A percentile compares a stretch with the other conserved stretches of the same genome.
These are phyloP conservation scores for Lactarius deliciosus DNA, from an alignment of 768 basidiomycete species.

Conservation along the genomic window DNA sequence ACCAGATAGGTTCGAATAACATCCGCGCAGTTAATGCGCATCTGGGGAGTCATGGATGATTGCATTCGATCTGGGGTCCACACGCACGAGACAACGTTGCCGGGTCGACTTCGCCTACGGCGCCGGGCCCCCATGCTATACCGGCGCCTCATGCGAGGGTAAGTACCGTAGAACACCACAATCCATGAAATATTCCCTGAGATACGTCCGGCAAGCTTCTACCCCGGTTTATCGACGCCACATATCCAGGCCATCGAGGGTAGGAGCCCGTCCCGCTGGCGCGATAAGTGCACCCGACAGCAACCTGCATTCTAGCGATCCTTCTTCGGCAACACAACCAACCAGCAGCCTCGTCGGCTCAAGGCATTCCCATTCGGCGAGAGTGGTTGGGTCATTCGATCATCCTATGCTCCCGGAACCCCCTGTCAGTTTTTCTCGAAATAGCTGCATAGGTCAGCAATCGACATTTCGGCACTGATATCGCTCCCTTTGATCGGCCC, in stretches of 20 bases:
- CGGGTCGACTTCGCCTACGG: conserved; percentile 77
- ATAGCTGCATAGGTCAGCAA: background rate
- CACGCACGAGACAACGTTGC: conserved; percentile 72
- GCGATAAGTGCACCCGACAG: conserved; percentile 28
- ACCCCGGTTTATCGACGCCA: conserved; percentile 47
- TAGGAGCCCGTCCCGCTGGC: conserved; percentile 32
- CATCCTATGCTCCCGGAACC: conserved; percentile 81
- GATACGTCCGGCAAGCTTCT: conserved; percentile 42
- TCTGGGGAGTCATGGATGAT: conserved; percentile 92
- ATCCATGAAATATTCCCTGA: conserved; percentile 10
- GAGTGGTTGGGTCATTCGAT: conserved; percentile 73
- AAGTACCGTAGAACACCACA: conserved; percentile 30
- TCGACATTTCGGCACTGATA: conserved; percentile 8
- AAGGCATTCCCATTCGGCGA: conserved; percentile 35
- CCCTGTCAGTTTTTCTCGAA: conserved; percentile 52
- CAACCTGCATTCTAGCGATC: conserved; percentile 29
- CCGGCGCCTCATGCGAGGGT: conserved; percentile 88
- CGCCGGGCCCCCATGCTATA: conserved; percentile 89
- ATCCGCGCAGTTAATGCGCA: conserved; percentile 54
- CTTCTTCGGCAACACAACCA: conserved; percentile 12
- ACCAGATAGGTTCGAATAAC: conserved; percentile 12
- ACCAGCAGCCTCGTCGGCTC: background rate
- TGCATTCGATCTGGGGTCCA: conserved; percentile 88
- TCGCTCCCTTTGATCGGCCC: conserved; percentile 1
- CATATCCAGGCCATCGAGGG: conserved; percentile 40